Evolutionary conservation across 208 protist genomes (phyloP).

Genomic region (Leishmania amazonensis): DNA sequence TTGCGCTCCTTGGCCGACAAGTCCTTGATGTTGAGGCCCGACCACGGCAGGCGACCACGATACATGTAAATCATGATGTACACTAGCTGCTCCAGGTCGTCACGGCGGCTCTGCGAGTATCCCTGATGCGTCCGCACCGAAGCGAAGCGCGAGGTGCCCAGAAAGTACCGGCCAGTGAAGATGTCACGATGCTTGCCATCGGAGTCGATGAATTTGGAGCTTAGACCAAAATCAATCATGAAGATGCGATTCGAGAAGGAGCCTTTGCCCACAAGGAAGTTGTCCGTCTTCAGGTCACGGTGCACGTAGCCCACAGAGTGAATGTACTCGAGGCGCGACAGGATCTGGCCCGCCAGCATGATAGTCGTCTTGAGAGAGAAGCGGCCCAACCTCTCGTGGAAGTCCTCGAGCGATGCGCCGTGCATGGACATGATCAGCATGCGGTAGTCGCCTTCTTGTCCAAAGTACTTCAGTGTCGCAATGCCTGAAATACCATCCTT

Average conservation of each 20-base stretch:
- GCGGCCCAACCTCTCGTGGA: conserved; percentile 63
- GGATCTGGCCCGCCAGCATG: conserved; percentile 98
- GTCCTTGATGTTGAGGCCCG: conserved; percentile 88
- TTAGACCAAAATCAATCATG: conserved; percentile 96
- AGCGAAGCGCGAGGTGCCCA: conserved; percentile 97
- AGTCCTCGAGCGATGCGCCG: conserved; percentile 97
- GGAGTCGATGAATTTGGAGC: conserved; percentile 63
- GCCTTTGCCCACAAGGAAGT: conserved; percentile 98
- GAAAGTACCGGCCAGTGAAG: conserved; percentile 91
- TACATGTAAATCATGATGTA: conserved; percentile 97
- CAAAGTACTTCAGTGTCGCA: conserved; percentile 96
- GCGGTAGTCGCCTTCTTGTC: conserved; percentile 97
- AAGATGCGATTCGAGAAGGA: conserved; percentile 83
- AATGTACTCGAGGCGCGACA: conserved; percentile 97
- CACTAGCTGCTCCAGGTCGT: conserved; percentile 92
- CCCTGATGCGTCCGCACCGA: conserved; percentile 97
- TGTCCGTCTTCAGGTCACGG: conserved; percentile 99
- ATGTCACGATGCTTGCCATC: conserved; percentile 76
- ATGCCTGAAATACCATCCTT: conserved; percentile 86
- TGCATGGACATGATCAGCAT: conserved; percentile 99
- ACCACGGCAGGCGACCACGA: conserved; percentile 95
- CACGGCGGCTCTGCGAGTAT: conserved; percentile 86
- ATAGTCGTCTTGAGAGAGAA: conserved; percentile 99
- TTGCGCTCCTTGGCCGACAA: conserved; percentile 64
- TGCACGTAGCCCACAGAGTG: conserved; percentile 98